These are phyloP conservation scores for Claviceps humidiphila DNA, from an alignment of 2,329 filamentous ascomycete species.

Conservation along the genomic window DNA sequence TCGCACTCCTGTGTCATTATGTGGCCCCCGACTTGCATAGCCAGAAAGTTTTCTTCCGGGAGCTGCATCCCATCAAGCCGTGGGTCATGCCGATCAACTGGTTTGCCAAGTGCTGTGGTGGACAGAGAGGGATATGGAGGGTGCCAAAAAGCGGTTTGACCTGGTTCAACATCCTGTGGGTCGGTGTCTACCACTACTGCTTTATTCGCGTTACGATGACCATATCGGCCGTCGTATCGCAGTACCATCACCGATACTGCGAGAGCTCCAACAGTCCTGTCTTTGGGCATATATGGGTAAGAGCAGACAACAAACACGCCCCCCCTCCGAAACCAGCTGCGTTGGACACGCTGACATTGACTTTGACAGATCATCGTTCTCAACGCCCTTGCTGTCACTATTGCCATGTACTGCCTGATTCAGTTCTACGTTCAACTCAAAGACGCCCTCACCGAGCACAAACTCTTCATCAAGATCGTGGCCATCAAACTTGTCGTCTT, in stretches of 20 bases:
- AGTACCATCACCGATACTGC: conserved; percentile 61
- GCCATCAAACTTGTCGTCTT: conserved; percentile 89
- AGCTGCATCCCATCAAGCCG: conserved; percentile 47
- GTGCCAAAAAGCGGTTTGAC: conserved; percentile 71
- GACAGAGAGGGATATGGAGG: conserved; percentile 54
- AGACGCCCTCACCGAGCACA: conserved; percentile 52
- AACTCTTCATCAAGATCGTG: conserved; percentile 65
- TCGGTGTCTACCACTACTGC: conserved; percentile 75
- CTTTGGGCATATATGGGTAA: conserved; percentile 76
- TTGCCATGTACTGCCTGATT: conserved; percentile 81
- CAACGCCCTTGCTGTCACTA: conserved; percentile 57
- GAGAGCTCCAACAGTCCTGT: conserved; percentile 63
- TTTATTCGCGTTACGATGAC: conserved; percentile 71
- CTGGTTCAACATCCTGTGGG: conserved; percentile 83
- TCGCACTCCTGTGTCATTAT: conserved; percentile 70
- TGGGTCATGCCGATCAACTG: conserved; percentile 68
- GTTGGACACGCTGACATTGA: conserved; percentile 4
- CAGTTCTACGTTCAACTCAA: conserved; percentile 76
- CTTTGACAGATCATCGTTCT: conserved; percentile 45
- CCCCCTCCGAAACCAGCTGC: background rate
- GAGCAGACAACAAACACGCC: conserved; percentile 9
- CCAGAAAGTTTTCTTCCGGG: conserved; percentile 71
- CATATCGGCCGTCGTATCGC: conserved; percentile 59
- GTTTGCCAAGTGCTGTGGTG: conserved; percentile 57
- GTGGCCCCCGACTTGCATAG: conserved; percentile 63